Conservation (phyloP, 2,329 filamentous ascomycete species). For the Exophiala mesophila region DNA sequence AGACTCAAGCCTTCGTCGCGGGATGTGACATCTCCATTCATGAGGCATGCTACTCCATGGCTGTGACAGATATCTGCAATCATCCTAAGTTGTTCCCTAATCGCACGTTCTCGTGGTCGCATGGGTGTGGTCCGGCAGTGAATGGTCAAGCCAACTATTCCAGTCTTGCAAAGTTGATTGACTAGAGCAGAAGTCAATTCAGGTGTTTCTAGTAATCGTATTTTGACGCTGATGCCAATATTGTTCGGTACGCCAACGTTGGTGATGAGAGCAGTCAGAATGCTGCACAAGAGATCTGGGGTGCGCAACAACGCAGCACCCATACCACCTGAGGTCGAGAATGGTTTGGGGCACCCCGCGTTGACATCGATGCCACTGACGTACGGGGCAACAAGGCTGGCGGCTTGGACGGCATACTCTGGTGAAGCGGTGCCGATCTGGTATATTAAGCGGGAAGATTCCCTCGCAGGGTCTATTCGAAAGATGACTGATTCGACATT, state of each 20-base stretch:
- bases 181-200: slow-evolving; percentile 75
- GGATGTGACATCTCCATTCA: slow-evolving; percentile 86
- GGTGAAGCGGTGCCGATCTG: slow-evolving; percentile 88
- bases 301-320: slow-evolving; percentile 83
- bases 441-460: slow-evolving; percentile 74
- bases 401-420: slow-evolving; percentile 75
- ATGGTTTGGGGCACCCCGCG: slow-evolving; percentile 95
- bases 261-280: slow-evolving; percentile 74
- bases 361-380: slow-evolving; percentile 96
- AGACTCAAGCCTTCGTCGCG: slow-evolving; percentile 68
- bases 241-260: slow-evolving; percentile 71
- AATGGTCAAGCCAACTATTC: slow-evolving; percentile 86
- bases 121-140: slow-evolving; percentile 96
- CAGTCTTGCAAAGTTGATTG: slow-evolving; percentile 71
- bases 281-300: slow-evolving; percentile 76
- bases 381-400: slow-evolving; percentile 75
- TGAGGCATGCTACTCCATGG: slow-evolving; percentile 82
- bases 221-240: slow-evolving; percentile 96
- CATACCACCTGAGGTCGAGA: slow-evolving; percentile 92
- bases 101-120: slow-evolving; percentile 82
- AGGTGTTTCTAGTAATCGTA: slow-evolving; percentile 74
- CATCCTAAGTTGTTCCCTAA: slow-evolving; percentile 81
- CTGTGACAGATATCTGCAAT: slow-evolving; percentile 73
- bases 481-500: slow-evolving; percentile 69
- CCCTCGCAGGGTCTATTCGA: slow-evolving; percentile 71